A percentile compares a stretch with the other conserved stretches of the same genome.
phyloP scores from a whole-genome alignment of 345 rosid genomes.

The Capsella bursapastoris region DNA sequence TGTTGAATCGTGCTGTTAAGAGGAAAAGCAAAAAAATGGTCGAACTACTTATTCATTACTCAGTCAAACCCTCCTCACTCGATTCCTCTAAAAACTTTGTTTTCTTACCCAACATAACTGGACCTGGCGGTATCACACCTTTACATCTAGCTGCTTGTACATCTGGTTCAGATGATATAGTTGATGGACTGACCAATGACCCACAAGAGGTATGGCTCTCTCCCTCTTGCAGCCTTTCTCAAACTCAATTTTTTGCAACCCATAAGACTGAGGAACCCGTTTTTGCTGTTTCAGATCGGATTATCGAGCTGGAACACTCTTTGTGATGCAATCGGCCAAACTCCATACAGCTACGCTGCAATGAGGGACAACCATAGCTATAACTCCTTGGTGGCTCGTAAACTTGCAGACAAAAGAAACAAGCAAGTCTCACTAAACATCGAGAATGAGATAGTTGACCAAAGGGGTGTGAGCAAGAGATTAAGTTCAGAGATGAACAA shows the following conservation, averaged over 20 bases:
- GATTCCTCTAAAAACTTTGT: conserved; percentile 48
- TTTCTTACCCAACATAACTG: conserved; percentile 66
- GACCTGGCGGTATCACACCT: conserved; percentile 84
- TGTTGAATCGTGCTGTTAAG: conserved; percentile 77
- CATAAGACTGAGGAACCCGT: not conserved
- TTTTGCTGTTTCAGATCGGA: conserved; percentile 57
- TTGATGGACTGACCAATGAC: conserved; percentile 84
- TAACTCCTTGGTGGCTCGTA: conserved; percentile 67
- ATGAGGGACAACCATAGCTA: conserved; percentile 70
- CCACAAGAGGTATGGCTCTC: conserved; percentile 69
- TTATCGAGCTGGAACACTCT: conserved; percentile 71
- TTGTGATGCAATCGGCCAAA: conserved; percentile 60
- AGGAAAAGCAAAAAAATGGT: conserved; percentile 70
- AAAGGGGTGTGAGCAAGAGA: conserved; percentile 34
- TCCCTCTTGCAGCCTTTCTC: not conserved
- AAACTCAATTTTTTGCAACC: not conserved
- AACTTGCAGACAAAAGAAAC: conserved; percentile 69
- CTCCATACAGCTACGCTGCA: conserved; percentile 67
- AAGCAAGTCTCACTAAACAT: conserved; percentile 72
- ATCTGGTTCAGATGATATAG: conserved; percentile 60
- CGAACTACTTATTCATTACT: conserved; percentile 65
- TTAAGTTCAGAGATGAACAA: conserved; percentile 30
- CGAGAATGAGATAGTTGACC: conserved; percentile 48
- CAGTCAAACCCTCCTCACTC: conserved; percentile 23
- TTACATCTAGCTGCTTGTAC: conserved; percentile 88